Conservation (phyloP, 371 early-diverging fungal species). For the Aphelidium insulamus region DNA sequence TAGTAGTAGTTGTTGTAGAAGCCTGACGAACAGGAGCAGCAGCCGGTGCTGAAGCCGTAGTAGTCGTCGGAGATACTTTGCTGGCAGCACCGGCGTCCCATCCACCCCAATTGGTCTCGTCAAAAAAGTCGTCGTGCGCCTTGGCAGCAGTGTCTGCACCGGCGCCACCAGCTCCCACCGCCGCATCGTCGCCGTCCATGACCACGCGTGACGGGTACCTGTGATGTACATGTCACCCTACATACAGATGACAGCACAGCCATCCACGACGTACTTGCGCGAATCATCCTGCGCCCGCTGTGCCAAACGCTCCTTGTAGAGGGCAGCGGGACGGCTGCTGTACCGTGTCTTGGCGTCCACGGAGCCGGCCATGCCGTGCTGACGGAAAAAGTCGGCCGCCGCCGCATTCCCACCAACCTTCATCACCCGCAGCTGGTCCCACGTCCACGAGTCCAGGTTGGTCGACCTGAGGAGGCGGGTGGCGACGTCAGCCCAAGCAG, state of each 20-base stretch:
- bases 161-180: background rate
- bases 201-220: slow-evolving; percentile 1
- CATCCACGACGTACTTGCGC: background rate
- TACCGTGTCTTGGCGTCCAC: slow-evolving; percentile 70
- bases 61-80: too few relatives aligned
- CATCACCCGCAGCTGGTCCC: slow-evolving; percentile 85
- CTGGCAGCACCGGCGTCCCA: too few relatives aligned
- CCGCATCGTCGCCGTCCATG: background rate
- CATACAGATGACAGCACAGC: slow-evolving; percentile 1
- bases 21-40: too few relatives aligned
- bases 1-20: too few relatives aligned
- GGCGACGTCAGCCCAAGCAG: background rate
- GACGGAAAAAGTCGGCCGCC: slow-evolving; percentile 55
- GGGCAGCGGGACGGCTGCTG: slow-evolving; percentile 41
- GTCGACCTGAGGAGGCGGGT: slow-evolving; percentile 35
- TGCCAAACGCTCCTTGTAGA: slow-evolving; percentile 59
- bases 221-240: slow-evolving; percentile 1
- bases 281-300: slow-evolving; percentile 56
- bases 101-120: too few relatives aligned
- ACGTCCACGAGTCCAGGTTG: slow-evolving; percentile 69
- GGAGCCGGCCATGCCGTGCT: slow-evolving; percentile 22
- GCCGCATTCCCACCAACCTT: slow-evolving; percentile 40
- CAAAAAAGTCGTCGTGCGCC: background rate
- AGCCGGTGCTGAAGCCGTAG: too few relatives aligned
- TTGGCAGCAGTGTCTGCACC: background rate